phyloP scores from a whole-genome alignment of 129 eudicot genomes.

The Flaveria bidentis region DNA sequence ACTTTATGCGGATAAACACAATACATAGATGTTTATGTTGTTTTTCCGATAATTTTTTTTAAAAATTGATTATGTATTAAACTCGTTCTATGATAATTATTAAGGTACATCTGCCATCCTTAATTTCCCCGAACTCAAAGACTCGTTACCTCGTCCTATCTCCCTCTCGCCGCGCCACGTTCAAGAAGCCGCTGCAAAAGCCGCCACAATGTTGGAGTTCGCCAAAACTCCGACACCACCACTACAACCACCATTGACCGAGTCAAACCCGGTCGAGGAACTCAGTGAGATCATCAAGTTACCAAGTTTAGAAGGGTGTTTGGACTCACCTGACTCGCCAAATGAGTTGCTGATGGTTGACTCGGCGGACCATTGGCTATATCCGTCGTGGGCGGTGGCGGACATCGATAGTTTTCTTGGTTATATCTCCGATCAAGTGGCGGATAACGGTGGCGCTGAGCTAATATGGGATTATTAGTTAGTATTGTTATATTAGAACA shows the following conservation, averaged over 20 bases:
- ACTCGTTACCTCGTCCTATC: slow-evolving; percentile 36
- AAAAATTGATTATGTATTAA: too few species aligned
- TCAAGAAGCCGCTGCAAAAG: slow-evolving; percentile 43
- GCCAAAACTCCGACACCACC: slow-evolving; percentile 7
- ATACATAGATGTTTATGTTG: too few species aligned
- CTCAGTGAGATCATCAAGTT: slow-evolving; percentile 72
- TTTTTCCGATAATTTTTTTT: too few species aligned
- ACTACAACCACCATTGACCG: slow-evolving; percentile 14
- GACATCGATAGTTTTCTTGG: slow-evolving; percentile 49
- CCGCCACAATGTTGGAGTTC: slow-evolving; percentile 29
- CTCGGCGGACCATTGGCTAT: slow-evolving; percentile 58
- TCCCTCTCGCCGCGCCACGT: slow-evolving; percentile 39
- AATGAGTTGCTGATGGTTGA: slow-evolving; percentile 58
- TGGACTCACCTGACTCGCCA: slow-evolving; percentile 47
- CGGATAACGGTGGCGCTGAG: slow-evolving; percentile 18
- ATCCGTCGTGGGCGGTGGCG: slow-evolving; percentile 58
- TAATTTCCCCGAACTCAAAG: slow-evolving; percentile 39
- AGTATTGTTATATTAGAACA: not conserved
- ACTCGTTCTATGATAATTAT: not conserved
- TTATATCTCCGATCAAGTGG: slow-evolving; percentile 41
- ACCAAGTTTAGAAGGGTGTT: slow-evolving; percentile 61
- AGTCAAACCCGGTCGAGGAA: slow-evolving; percentile 40
- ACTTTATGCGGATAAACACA: too few species aligned
- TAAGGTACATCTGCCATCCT: slow-evolving; percentile 33
- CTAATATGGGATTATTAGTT: slow-evolving; percentile 27